phyloP scores from a whole-genome alignment of 2,329 filamentous ascomycete genomes.

The Sporothrix pallida region DNA sequence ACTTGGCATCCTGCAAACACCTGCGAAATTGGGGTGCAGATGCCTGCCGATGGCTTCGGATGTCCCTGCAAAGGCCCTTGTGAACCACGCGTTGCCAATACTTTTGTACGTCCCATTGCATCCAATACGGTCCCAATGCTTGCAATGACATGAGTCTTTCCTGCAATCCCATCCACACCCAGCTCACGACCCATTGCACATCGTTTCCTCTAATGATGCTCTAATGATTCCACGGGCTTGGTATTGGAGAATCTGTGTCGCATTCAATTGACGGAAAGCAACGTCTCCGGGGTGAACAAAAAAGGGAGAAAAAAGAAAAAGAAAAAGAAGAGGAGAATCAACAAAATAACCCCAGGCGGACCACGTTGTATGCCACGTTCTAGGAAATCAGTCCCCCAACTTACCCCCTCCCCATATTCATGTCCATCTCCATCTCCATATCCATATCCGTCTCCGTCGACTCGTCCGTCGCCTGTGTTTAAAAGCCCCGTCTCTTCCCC shows the following conservation, averaged over 20 bases:
- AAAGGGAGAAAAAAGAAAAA: neutral
- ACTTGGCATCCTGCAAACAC: conserved; percentile 22
- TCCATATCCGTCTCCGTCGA: neutral
- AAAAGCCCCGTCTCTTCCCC: neutral
- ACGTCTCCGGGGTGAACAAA: neutral
- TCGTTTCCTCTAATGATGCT: conserved; percentile 22
- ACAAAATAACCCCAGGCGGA: neutral
- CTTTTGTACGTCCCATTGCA: too few relatives aligned
- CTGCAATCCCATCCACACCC: neutral
- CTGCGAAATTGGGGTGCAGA: neutral
- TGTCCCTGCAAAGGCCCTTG: too few relatives aligned
- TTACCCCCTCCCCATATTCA: neutral
- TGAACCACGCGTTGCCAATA: too few relatives aligned
- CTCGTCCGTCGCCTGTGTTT: neutral
- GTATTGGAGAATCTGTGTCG: conserved; percentile 6
- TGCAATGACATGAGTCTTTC: too few relatives aligned
- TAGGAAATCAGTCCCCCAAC: neutral
- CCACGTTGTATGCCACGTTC: conserved; percentile 7
- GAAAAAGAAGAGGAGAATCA: neutral
- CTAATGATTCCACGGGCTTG: conserved; percentile 15
- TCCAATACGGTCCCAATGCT: too few relatives aligned
- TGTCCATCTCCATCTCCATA: neutral
- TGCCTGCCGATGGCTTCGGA: neutral
- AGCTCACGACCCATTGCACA: neutral
- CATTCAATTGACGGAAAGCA: neutral